phyloP scores from a whole-genome alignment of 352 stramenopile species.

The Aphanomyces invadans region DNA sequence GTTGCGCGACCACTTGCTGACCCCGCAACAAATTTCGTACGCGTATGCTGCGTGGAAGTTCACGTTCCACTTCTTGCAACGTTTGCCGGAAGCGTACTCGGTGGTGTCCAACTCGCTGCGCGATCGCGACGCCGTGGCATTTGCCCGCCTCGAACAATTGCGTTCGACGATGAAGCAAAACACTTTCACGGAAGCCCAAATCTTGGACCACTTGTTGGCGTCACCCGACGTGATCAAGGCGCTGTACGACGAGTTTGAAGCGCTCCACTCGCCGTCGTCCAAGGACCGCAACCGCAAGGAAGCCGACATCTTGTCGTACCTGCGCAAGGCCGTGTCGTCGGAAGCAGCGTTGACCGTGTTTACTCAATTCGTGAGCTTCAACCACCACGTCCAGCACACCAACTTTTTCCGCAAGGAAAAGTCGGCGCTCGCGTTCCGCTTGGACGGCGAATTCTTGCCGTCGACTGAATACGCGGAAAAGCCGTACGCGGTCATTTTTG shows the following conservation, averaged over 20 bases:
- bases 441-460: constrained; percentile 68
- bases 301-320: constrained; percentile 47
- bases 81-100: constrained; percentile 67
- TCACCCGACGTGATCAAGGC: constrained; percentile 61
- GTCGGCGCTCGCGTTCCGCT: constrained; percentile 54
- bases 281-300: constrained; percentile 36
- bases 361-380: constrained; percentile 77
- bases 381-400: constrained; percentile 70
- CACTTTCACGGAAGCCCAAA: constrained; percentile 82
- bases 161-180: constrained; percentile 81
- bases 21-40: constrained; percentile 74
- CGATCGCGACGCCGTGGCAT: constrained; percentile 62
- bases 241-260: constrained; percentile 70
- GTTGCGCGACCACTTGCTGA: constrained; percentile 64
- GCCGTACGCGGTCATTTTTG: constrained; percentile 95
- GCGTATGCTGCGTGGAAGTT: constrained; percentile 84
- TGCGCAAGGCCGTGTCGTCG: constrained; percentile 65
- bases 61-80: constrained; percentile 83
- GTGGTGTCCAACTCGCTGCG: constrained; percentile 72
- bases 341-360: constrained; percentile 76
- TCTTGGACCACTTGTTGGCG: constrained; percentile 77
- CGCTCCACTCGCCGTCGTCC: constrained; percentile 47
- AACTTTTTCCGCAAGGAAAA: constrained; percentile 84
- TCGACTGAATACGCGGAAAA: constrained; percentile 66
- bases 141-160: constrained; percentile 67